Base-by-base conservation (phyloP, 106 monocot species). In the Phalaenopsis equestris region DNA sequence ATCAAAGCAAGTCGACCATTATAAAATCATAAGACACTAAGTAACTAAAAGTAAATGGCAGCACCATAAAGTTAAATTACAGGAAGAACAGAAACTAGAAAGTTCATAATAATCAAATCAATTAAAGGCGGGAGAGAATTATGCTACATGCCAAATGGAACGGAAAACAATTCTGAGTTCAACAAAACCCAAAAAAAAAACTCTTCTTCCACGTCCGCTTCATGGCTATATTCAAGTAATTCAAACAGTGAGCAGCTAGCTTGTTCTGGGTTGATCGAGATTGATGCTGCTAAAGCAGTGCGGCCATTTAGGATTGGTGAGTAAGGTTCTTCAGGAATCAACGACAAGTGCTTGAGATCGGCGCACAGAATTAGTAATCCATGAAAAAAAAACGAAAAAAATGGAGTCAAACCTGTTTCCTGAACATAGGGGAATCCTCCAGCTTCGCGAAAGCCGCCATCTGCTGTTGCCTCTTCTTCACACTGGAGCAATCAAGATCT, bases 361-460 rank as follows among this genome's bases (percentile, higher is more conserved):
- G 37, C 5, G 68, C 68, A 68, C 37, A 9, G 38, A 14, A 12
- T 36, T 39, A 74, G 42, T 42, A 74, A 74, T 74, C 38, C 6
- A 39, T 70, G 41, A 74, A 74, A 45, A 16, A 72, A 11, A 41
- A 41, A 73, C 19, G 39, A 67, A n/a, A 12, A 68, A 39, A 70
- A 39, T 8, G 6, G n/a, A 74, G 21, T 41, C 18, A 45, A 76
- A 76, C 76, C 76, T 76, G 76, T 18, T 76, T 52, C 76, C 76
- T 76, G 24, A 76, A 52, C 76, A 76, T 76, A 24, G 76, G 76
- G 10, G 76, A 76, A 52, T 76, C 76, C 11, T 76, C 76, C 2
- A 76, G 76, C 49, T 76, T 76, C 76, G 76, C 47, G 49, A 76
- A 76, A 47, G 76, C 76, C 48, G 76, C 47, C 76, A 76, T 76